Conservation (phyloP, 257 asterid species). For the Fraxinus pennsylvanica region DNA sequence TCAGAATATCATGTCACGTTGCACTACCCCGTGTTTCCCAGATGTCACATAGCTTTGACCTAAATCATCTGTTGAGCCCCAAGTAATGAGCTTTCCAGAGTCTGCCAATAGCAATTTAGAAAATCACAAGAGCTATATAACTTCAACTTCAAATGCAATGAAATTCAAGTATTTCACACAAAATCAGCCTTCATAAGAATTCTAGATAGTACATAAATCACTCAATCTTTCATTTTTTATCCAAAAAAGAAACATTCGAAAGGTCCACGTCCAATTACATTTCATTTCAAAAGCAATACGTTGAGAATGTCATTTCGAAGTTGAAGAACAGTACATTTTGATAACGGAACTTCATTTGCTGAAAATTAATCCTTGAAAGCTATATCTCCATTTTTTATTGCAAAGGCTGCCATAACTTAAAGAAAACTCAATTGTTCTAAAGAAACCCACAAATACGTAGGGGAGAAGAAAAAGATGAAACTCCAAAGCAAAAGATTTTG, state of each 20-base stretch:
- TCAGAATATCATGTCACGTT: conserved; percentile 10
- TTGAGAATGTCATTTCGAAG: neutral
- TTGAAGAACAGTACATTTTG: too few species aligned
- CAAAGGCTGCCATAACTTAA: neutral
- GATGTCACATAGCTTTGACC: conserved; percentile 95
- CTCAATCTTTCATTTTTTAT: neutral
- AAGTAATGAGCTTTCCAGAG: conserved; percentile 87
- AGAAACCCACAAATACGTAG: neutral
- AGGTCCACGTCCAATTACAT: neutral
- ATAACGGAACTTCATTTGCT: neutral
- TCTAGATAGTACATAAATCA: neutral
- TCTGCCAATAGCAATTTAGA: conserved; percentile 44
- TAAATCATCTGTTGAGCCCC: conserved; percentile 96
- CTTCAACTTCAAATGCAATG: neutral
- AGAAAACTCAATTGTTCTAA: neutral
- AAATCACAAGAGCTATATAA: conserved; percentile 5
- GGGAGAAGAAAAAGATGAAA: neutral
- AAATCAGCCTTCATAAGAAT: neutral
- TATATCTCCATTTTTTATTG: neutral
- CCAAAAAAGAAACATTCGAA: neutral
- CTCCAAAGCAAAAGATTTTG: neutral
- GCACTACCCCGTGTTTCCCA: conserved; percentile 94
- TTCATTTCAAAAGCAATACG: neutral
- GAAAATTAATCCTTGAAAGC: neutral
- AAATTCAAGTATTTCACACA: neutral